A percentile compares a stretch with the other conserved stretches of the same genome.
Conservation (phyloP, 208 protist genomes). For the Acanthamoeba quina region DNA sequence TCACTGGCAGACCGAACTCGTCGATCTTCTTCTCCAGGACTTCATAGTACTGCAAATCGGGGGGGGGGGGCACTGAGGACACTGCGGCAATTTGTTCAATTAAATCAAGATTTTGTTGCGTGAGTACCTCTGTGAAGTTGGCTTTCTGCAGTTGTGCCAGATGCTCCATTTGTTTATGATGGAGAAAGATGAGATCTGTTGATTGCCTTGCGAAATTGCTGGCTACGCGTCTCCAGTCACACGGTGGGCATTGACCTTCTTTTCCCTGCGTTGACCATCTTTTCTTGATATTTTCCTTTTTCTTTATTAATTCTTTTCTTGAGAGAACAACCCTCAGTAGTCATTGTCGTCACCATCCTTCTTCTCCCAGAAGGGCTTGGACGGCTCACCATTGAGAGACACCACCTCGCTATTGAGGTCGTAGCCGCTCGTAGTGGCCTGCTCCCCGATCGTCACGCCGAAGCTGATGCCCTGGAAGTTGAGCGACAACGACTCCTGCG, state of each 20-base stretch:
- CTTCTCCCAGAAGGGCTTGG: neutral
- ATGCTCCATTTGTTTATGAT: neutral
- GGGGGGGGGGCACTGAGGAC: neutral
- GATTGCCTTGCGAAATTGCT: neutral
- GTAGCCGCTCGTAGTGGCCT: neutral
- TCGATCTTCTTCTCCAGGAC: slow-evolving; percentile 30
- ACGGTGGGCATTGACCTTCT: too few species aligned
- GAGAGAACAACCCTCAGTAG: neutral
- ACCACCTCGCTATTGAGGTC: neutral
- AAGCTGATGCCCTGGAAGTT: neutral
- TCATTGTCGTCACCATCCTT: neutral
- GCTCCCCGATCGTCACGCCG: neutral
- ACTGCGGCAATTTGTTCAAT: neutral
- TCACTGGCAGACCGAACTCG: slow-evolving; percentile 13
- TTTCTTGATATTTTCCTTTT: too few species aligned
- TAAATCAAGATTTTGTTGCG: neutral
- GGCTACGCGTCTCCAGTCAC: too few species aligned
- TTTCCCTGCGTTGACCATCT: too few species aligned
- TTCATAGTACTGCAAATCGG: slow-evolving; percentile 27
- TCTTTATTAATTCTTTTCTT: too few species aligned
- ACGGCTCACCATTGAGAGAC: neutral
- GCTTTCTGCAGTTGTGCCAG: neutral
- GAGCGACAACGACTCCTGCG: slow-evolving; percentile 14
- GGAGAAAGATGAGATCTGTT: neutral
- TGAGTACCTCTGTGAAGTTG: slow-evolving; percentile 16